Conservation (phyloP, 2,329 filamentous ascomycete species). For the Amylocarpus encephaloides region DNA sequence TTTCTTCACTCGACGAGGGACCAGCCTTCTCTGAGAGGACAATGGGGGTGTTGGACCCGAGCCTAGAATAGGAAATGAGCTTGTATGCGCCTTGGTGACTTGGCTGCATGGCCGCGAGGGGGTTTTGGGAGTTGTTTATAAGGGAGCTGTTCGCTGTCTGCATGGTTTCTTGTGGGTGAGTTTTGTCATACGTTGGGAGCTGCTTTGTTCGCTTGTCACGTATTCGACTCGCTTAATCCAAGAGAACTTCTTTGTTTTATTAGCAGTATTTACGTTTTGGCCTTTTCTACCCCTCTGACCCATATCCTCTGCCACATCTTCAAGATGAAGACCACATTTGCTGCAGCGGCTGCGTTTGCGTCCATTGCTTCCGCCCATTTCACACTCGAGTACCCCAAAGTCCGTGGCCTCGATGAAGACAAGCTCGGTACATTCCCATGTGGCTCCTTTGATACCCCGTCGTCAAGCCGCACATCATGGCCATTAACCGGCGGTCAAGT, state of each 20-base stretch:
- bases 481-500: conserved; percentile 45
- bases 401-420: conserved; percentile 41
- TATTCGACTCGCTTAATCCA: not conserved
- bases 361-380: conserved; percentile 49
- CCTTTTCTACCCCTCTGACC: not conserved
- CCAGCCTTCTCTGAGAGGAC: not conserved
- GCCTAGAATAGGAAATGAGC: not conserved
- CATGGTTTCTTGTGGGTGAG: not conserved
- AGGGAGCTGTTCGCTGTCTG: not conserved
- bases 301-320: not conserved
- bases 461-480: conserved; percentile 40
- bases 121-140: not conserved
- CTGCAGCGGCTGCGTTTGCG: conserved; percentile 33
- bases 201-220: not conserved
- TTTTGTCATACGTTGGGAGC: not conserved
- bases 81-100: not conserved
- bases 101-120: not conserved
- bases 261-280: not conserved
- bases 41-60: not conserved
- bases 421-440: conserved; percentile 34
- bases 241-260: not conserved
- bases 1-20: too few species aligned
- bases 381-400: conserved; percentile 45
- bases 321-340: conserved; percentile 24
- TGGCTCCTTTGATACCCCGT: conserved; percentile 41